phyloP scores from a whole-genome alignment of 2,329 filamentous ascomycete species.

The Pestalotiopsis fici region DNA sequence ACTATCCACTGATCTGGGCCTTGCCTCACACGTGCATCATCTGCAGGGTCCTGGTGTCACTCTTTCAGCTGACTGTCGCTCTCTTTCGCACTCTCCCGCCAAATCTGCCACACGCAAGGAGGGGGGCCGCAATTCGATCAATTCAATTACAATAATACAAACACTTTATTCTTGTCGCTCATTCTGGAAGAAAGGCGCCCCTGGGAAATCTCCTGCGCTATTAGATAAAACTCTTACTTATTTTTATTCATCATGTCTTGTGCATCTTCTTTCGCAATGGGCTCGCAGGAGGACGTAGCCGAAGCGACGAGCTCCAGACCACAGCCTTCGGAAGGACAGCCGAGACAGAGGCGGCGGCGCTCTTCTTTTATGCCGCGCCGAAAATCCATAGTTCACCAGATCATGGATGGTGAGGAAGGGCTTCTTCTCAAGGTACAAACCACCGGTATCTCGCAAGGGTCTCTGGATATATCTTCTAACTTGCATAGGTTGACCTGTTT shows the following conservation, averaged over 20 bases:
- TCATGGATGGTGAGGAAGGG: slow-evolving; percentile 64
- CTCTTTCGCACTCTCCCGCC: neutral
- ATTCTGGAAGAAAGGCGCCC: too few species aligned
- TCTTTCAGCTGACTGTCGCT: neutral
- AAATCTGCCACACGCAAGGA: neutral
- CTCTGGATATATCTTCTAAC: slow-evolving; percentile 12
- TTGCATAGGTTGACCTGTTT: slow-evolving; percentile 70
- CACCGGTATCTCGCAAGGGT: neutral
- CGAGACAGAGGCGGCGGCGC: slow-evolving; percentile 49
- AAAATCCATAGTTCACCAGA: slow-evolving; percentile 59
- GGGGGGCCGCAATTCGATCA: neutral
- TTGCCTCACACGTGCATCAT: slow-evolving; percentile 3
- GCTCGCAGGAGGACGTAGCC: slow-evolving; percentile 32
- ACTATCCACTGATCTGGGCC: neutral
- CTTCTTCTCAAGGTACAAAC: slow-evolving; percentile 55
- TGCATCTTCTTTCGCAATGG: slow-evolving; percentile 26
- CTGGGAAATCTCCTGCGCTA: neutral
- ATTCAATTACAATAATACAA: neutral
- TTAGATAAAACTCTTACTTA: neutral
- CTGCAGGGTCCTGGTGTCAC: neutral
- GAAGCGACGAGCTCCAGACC: slow-evolving; percentile 42
- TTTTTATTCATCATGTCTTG: slow-evolving; percentile 27
- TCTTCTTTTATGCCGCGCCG: slow-evolving; percentile 57
- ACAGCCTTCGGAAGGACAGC: slow-evolving; percentile 31
- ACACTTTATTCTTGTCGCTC: too few species aligned